Base-by-base conservation (phyloP, 441 rosid genomes). In the Metrosideros polymorpha region DNA sequence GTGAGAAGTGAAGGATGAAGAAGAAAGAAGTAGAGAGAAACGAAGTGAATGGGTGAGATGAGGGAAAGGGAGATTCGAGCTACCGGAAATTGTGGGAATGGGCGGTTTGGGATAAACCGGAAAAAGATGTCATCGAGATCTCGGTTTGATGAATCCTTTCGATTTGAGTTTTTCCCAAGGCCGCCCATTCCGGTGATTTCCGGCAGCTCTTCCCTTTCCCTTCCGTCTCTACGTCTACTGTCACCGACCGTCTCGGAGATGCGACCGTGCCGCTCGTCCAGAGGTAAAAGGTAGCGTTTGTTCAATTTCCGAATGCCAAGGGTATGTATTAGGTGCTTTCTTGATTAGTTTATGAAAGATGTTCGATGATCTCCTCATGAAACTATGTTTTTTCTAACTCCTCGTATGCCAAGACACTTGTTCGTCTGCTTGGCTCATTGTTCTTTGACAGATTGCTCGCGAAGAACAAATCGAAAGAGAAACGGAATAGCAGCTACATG, bases 121-220 rank as follows among this genome's bases (percentile, higher is more conserved):
- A 66, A 19, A 35, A 19, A 10, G 45, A 39, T 6, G 27, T 82
- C 1, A 4, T 51, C 29, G 5, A 39, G 84, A 82, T 30, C n/a
- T n/a, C n/a, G 59, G 25, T 53, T 4, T 12, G 8, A 12, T 2
- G 42, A 82, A 54, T 59, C 25, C 15, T 17, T 12, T 13, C 6
- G 49, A 35, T 43, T 17, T 12, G 6, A 25, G 13, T 55, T 89
- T 85, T 89, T 89, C 87, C 90, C 89, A 45, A 83, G 52, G 49
- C 87, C 89, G 82, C 87, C 86, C 90, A 83, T 89, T 87, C 89
- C 90, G 35, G 53, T 85, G 86, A 89, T 85, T 89, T 86, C 90
- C 86, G 76, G 50, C 13, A 18, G 89, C 82, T 87, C 82, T 76
- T 85, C 88, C 89, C 90, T 85, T 87, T 89, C 87, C 89, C 90